Conservation (phyloP, 345 rosid genomes). For the Salix brachista region DNA sequence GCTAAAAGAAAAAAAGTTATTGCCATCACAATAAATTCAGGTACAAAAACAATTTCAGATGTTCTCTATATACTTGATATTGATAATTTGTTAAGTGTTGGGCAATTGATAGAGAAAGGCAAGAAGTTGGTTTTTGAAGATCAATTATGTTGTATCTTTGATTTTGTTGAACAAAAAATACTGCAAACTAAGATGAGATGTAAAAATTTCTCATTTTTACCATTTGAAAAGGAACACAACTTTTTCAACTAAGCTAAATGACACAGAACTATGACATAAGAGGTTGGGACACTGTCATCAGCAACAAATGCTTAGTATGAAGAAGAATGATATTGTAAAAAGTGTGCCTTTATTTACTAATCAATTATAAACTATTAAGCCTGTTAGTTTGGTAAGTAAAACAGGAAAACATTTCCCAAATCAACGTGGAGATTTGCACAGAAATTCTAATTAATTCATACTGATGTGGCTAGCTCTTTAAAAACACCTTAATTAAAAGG, state of each 20-base stretch:
- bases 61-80: not conserved
- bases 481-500: not conserved
- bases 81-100: constrained; percentile 14
- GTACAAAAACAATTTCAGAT: too few species aligned
- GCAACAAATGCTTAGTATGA: not conserved
- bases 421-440: not conserved
- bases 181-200: not conserved
- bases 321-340: not conserved
- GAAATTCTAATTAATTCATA: constrained; percentile 5
- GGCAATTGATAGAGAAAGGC: not conserved
- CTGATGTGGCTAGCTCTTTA: not conserved
- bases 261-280: not conserved
- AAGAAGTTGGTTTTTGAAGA: constrained; percentile 6
- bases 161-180: not conserved
- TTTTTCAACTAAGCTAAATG: not conserved
- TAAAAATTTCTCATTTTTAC: constrained; percentile 8
- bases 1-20: too few species aligned
- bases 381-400: constrained; percentile 5
- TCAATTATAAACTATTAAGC: not conserved
- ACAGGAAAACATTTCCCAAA: not conserved
- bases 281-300: not conserved
- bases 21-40: too few species aligned
- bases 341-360: not conserved
- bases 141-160: not conserved
- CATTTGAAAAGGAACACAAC: not conserved